Conservation (phyloP, 257 asterid genomes). For the Nicotiana noctiflora region DNA sequence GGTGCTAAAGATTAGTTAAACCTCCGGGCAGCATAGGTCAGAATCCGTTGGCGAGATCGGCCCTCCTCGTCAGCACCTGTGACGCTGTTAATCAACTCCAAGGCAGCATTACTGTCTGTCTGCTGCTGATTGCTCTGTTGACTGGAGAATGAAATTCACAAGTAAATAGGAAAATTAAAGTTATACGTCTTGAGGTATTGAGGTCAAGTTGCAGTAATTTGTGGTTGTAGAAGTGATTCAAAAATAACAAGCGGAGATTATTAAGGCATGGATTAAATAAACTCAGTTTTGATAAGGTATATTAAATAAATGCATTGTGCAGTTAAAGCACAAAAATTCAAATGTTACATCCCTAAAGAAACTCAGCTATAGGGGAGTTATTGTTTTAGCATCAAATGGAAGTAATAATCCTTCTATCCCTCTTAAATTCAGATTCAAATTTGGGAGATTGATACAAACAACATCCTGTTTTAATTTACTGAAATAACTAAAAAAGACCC, state of each 20-base stretch:
- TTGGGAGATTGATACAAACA: background rate
- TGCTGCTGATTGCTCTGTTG: constrained; percentile 50
- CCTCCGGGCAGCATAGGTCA: constrained; percentile 96
- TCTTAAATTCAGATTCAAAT: background rate
- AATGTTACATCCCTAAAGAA: background rate
- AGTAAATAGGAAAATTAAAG: constrained; percentile 12
- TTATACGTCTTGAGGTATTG: background rate
- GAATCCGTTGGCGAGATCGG: constrained; percentile 94
- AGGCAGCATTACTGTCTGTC: constrained; percentile 69
- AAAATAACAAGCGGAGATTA: background rate
- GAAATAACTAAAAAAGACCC: background rate
- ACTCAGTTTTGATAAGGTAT: too few relatives aligned
- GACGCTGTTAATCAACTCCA: constrained; percentile 88
- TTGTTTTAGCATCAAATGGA: too few relatives aligned
- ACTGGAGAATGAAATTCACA: constrained; percentile 32
- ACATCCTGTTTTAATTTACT: background rate
- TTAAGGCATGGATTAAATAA: too few relatives aligned
- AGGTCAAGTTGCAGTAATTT: background rate
- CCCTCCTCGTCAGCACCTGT: constrained; percentile 94
- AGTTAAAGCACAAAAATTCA: background rate
- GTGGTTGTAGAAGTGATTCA: background rate
- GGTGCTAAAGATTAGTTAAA: constrained; percentile 21
- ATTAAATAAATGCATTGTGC: background rate
- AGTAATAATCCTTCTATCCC: background rate
- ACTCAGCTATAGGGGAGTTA: background rate